Conservation (phyloP, 1,139 yeast genomes). For the Magnusiomyces paraingens region DNA sequence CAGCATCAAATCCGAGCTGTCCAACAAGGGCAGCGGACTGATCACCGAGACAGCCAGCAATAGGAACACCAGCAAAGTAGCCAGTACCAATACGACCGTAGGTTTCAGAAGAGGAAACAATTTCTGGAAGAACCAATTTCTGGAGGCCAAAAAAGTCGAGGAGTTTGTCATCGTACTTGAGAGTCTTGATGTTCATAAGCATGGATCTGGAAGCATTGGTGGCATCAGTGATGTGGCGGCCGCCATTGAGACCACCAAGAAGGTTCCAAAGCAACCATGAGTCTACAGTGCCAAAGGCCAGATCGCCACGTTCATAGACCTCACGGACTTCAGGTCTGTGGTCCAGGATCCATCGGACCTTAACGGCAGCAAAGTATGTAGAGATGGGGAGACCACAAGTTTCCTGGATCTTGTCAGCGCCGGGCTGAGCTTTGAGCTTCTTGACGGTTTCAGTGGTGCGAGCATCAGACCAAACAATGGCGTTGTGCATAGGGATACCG, state of each 20-base stretch:
- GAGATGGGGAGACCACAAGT: conserved; percentile 83
- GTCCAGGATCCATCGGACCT: conserved; percentile 84
- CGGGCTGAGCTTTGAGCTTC: conserved; percentile 52
- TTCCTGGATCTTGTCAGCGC: conserved; percentile 55
- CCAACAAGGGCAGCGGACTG: conserved; percentile 94
- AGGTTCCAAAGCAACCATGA: conserved; percentile 88
- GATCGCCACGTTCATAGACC: conserved; percentile 66
- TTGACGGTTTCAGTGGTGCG: conserved; percentile 73
- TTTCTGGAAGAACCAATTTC: conserved; percentile 67
- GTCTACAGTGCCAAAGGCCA: conserved; percentile 92
- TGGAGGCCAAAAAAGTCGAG: conserved; percentile 70
- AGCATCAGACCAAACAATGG: conserved; percentile 96
- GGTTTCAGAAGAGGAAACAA: conserved; percentile 71
- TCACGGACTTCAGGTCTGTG: conserved; percentile 63
- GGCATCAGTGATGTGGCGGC: conserved; percentile 70
- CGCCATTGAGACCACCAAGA: conserved; percentile 50
- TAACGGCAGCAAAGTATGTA: conserved; percentile 88
- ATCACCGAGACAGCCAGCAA: conserved; percentile 90
- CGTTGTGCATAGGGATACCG: conserved; percentile 76
- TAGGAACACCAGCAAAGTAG: conserved; percentile 52
- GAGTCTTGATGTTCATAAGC: conserved; percentile 76
- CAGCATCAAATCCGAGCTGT: conserved; percentile 75
- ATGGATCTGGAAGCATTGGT: conserved; percentile 90
- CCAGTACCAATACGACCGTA: conserved; percentile 50
- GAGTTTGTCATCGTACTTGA: conserved; percentile 69